Percentiles rank a stretch among this genome's conserved stretches.
phyloP scores from a whole-genome alignment of 106 monocot species.

The Dendrobium catenatum region DNA sequence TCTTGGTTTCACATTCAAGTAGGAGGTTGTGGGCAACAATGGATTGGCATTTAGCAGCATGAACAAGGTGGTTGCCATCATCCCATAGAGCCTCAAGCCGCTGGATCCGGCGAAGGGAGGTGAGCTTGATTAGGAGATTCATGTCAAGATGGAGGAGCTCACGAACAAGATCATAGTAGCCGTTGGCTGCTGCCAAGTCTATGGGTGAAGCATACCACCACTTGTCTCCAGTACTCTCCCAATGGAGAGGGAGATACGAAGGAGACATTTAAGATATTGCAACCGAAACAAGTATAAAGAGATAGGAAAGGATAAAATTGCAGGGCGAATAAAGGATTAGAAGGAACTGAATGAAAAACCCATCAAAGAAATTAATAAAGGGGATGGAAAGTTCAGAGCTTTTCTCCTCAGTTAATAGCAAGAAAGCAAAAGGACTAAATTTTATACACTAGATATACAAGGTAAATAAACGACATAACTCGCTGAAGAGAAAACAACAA shows the following conservation, averaged over 20 bases:
- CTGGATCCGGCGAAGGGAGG: constrained; percentile 84
- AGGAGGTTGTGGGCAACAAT: constrained; percentile 53
- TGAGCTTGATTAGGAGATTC: constrained; percentile 91
- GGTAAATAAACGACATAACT: no score
- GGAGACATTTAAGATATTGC: constrained; percentile 15
- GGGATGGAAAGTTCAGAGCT: not conserved
- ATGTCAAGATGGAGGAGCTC: constrained; percentile 82
- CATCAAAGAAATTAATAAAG: not conserved
- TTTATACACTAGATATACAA: no score
- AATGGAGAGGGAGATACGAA: constrained; percentile 75
- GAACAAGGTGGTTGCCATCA: constrained; percentile 36
- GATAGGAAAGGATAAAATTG: not conserved
- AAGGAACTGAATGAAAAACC: not conserved
- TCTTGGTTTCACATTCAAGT: constrained; percentile 48
- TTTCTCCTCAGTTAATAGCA: not conserved
- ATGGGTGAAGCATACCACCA: constrained; percentile 97
- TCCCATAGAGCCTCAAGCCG: constrained; percentile 87
- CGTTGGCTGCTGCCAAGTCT: constrained; percentile 87
- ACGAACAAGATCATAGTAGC: constrained; percentile 84
- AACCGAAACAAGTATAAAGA: not conserved
- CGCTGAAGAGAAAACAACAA: no score
- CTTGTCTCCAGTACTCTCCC: constrained; percentile 92
- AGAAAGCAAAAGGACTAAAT: not conserved
- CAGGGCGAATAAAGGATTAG: not conserved
- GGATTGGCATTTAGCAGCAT: constrained; percentile 50